phyloP scores from a whole-genome alignment of 2,329 filamentous ascomycete species.

The Massarina eburnea region DNA sequence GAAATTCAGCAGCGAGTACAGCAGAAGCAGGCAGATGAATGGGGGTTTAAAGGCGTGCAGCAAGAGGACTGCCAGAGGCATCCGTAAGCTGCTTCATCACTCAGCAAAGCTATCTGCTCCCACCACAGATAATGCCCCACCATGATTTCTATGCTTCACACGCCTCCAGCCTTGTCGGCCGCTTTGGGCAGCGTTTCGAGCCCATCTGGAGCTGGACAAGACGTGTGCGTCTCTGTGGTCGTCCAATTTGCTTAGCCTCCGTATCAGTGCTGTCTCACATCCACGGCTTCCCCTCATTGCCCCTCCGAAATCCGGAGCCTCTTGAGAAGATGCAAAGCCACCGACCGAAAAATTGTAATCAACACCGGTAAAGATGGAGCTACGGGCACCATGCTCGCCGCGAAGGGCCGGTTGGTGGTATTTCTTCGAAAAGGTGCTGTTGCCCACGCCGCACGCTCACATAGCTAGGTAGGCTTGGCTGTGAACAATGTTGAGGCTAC shows the following conservation, averaged over 20 bases:
- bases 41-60: slow-evolving; percentile 20
- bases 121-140: slow-evolving; percentile 28
- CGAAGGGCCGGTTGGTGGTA: no score
- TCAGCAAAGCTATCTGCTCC: slow-evolving; percentile 37
- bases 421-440: no score
- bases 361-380: not conserved
- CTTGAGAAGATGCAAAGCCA: not conserved
- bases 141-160: slow-evolving; percentile 19
- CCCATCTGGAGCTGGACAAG: slow-evolving; percentile 3
- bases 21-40: no score
- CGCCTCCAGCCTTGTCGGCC: slow-evolving; percentile 3
- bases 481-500: no score
- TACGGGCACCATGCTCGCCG: no score
- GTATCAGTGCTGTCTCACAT: not conserved
- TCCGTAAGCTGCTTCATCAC: slow-evolving; percentile 37
- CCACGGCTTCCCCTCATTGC: slow-evolving; percentile 20
- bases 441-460: no score
- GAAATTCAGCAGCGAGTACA: no score
- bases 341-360: not conserved
- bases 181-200: slow-evolving; percentile 5
- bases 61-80: slow-evolving; percentile 29
- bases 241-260: not conserved
- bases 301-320: slow-evolving; percentile 23
- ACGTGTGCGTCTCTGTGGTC: not conserved
- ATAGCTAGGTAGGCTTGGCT: no score